A percentile compares a stretch with the other conserved stretches of the same genome.
Evolutionary conservation across 164 flowering plant species (phyloP).

Genomic region (Dillenia turbinata): DNA sequence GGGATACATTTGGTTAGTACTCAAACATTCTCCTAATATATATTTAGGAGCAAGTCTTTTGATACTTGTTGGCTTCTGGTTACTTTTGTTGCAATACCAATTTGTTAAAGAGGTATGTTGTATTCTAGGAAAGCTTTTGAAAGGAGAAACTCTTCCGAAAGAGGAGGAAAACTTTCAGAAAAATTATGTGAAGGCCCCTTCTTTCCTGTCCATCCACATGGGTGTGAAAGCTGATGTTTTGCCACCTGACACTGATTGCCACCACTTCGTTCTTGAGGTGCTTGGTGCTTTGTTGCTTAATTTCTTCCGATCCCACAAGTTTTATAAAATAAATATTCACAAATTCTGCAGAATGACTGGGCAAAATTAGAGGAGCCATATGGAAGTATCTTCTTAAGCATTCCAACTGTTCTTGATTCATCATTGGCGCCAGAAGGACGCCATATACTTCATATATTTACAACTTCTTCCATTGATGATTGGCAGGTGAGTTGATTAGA

Average conservation of each 20-base stretch:
- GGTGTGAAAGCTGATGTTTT: slow-evolving; percentile 85
- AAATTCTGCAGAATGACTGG: slow-evolving; percentile 61
- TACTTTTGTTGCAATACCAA: not conserved
- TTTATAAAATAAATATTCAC: not conserved
- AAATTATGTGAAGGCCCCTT: slow-evolving; percentile 90
- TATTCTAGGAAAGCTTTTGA: slow-evolving; percentile 69
- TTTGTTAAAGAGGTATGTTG: not conserved
- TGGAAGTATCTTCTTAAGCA: slow-evolving; percentile 97
- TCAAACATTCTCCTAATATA: not conserved
- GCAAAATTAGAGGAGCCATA: slow-evolving; percentile 69
- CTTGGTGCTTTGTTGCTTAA: slow-evolving; percentile 1
- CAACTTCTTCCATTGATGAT: slow-evolving; percentile 82
- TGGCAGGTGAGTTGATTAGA: slow-evolving; percentile 63
- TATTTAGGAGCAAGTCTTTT: not conserved
- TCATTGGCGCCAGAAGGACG: slow-evolving; percentile 85
- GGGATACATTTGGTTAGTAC: slow-evolving; percentile 96
- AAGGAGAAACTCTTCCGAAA: slow-evolving; percentile 65
- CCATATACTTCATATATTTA: slow-evolving; percentile 93
- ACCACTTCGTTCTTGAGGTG: slow-evolving; percentile 97
- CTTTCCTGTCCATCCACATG: slow-evolving; percentile 97
- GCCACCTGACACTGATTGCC: slow-evolving; percentile 94
- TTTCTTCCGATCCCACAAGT: not conserved
- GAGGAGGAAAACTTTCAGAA: slow-evolving; percentile 85
- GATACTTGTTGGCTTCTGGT: not conserved
- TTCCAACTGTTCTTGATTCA: slow-evolving; percentile 90